Conservation (phyloP, 2,329 filamentous ascomycete species). For the Penicillium fuscoglaucum region DNA sequence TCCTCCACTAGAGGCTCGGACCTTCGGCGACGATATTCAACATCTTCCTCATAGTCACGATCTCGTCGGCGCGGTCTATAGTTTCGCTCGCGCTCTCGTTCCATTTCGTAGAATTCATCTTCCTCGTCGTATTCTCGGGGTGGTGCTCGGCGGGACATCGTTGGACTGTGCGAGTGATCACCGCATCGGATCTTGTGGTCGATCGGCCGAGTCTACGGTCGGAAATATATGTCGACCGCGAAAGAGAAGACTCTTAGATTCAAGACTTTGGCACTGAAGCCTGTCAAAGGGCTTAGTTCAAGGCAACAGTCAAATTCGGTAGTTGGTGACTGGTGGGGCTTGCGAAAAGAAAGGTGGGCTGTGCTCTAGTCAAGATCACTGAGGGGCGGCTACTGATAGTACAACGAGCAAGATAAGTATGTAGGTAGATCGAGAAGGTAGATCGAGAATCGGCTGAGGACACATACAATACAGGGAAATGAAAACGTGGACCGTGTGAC, state of each 20-base stretch:
- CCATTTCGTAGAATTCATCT: constrained; percentile 27
- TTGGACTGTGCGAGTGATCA: constrained; percentile 1
- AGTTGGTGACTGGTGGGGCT: background rate
- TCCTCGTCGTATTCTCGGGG: constrained; percentile 35
- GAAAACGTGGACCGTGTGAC: background rate
- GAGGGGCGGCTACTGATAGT: background rate
- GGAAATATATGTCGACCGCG: background rate
- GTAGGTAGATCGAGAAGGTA: background rate
- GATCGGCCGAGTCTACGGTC: background rate
- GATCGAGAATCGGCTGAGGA: background rate
- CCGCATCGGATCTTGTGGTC: background rate
- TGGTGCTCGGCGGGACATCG: constrained; percentile 36
- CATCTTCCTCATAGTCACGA: constrained; percentile 31
- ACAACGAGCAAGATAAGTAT: background rate
- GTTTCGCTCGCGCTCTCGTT: constrained; percentile 31
- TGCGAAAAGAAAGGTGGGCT: background rate
- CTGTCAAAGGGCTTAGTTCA: background rate
- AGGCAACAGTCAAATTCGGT: background rate
- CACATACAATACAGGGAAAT: background rate
- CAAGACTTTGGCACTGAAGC: background rate
- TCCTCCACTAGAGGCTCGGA: constrained; percentile 48
- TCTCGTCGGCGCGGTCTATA: constrained; percentile 27
- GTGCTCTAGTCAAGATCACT: background rate
- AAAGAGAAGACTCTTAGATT: background rate
- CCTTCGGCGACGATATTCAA: constrained; percentile 28